Evolutionary conservation across 208 protist genomes (phyloP).

Genomic region (Leishmania arabica): DNA sequence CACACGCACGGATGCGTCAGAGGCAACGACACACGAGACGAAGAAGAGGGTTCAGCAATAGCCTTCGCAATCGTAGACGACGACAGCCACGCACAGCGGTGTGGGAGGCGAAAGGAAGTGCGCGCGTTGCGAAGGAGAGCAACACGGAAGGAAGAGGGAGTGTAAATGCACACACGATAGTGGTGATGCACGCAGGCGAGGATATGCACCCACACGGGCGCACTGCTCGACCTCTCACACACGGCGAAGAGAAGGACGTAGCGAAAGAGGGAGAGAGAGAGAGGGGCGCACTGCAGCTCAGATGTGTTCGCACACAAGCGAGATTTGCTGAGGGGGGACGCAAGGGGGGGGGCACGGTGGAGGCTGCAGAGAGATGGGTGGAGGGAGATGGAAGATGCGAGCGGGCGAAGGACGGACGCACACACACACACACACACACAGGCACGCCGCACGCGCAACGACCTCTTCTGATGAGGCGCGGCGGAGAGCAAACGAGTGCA

Average conservation of each 20-base stretch:
- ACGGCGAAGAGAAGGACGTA: not conserved
- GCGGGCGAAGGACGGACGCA: not conserved
- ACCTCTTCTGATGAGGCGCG: too few species aligned
- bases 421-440: not conserved
- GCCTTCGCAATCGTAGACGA: not conserved
- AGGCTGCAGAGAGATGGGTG: not conserved
- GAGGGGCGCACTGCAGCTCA: not conserved
- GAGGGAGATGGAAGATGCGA: not conserved
- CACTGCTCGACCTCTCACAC: not conserved
- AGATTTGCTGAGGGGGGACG: not conserved
- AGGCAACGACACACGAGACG: not conserved
- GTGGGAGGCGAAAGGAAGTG: not conserved
- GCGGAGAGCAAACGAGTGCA: too few species aligned
- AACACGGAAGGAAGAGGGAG: not conserved
- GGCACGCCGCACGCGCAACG: too few species aligned
- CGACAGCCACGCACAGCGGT: too few species aligned
- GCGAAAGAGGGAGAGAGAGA: not conserved
- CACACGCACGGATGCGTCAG: not conserved
- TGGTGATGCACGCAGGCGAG: not conserved
- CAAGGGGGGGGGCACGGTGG: too few species aligned
- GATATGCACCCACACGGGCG: not conserved
- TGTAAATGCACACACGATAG: not conserved
- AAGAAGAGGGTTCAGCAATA: not conserved
- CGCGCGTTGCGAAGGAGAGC: not conserved
- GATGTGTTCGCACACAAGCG: not conserved